Conservation (phyloP, 345 rosid species). For the Hypericum androsaemum region DNA sequence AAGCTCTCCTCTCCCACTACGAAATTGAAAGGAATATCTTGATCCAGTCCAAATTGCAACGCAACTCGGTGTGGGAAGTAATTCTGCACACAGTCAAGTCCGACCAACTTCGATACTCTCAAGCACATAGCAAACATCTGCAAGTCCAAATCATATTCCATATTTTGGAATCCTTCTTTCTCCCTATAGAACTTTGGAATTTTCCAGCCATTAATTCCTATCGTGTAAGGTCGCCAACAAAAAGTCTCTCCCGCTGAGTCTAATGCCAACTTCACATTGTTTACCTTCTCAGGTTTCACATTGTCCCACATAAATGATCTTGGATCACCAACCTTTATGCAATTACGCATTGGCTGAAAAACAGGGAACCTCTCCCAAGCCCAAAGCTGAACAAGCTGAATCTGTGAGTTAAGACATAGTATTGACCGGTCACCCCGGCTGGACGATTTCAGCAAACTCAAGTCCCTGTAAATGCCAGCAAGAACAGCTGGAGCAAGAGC, state of each 20-base stretch:
- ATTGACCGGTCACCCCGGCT: too few relatives aligned
- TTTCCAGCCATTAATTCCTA: slow-evolving; percentile 11
- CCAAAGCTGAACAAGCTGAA: too few relatives aligned
- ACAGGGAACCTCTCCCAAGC: too few relatives aligned
- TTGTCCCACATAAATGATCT: too few relatives aligned
- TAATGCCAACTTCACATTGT: slow-evolving; percentile 13
- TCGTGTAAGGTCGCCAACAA: slow-evolving; percentile 42
- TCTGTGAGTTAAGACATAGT: too few relatives aligned
- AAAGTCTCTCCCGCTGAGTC: slow-evolving; percentile 22
- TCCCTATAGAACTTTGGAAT: slow-evolving; percentile 18
- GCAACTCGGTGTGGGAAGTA: slow-evolving; percentile 50
- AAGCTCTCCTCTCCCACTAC: slow-evolving; percentile 8
- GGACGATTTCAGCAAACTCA: too few relatives aligned
- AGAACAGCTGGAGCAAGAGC: too few relatives aligned
- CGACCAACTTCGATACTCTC: slow-evolving; percentile 31
- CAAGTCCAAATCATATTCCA: slow-evolving; percentile 1
- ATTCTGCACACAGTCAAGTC: slow-evolving; percentile 19
- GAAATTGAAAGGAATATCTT: slow-evolving; percentile 31
- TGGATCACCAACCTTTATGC: too few relatives aligned
- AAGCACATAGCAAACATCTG: slow-evolving; percentile 11
- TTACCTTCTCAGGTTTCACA: not conserved
- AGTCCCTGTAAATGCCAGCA: too few relatives aligned
- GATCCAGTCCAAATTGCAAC: slow-evolving; percentile 53
- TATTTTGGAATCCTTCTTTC: slow-evolving; percentile 6
- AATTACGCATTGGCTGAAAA: too few relatives aligned